Evolutionary conservation across 768 basidiomycete species (phyloP), one percentile per base, ranked within the genome.

Genomic region (Suillus decipiens): DNA sequence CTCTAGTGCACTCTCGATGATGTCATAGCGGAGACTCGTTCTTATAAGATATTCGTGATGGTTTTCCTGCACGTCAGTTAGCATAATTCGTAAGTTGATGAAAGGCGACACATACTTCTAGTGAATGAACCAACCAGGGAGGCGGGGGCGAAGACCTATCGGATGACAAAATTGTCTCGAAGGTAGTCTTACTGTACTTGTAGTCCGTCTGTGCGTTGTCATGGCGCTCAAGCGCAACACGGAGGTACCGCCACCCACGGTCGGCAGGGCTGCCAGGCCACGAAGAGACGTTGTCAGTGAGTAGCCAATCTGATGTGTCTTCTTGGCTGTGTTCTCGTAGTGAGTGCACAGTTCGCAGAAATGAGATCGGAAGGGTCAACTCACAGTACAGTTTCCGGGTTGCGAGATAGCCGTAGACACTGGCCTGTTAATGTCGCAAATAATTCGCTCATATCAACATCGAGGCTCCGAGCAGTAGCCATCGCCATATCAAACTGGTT

Each of bases 211-310:
- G 83, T 22, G 79, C 69, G 12, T 80, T 80, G 71, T 99, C 96
- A 68, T 97, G 85, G 55, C 89, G 86, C 62, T 89, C 85, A 64
- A 98, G 80, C 22, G 89, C 84, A 67, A 87, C 82, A 66, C 93
- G 90, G 51, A 99, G 83, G 73, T 95, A 95, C 70, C 90, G 84
- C 92, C 95, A 95, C 5, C 89, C 94, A 65, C 91, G 85, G 66
- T 92, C 89, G 41, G 87, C 83, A 19, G 88, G 80, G 7, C 90
- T 84, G 5, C 96, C 96, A 22, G 90, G 84, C 89, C 96, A 96
- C 0, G 90, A 89, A 2, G 87, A 82, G 11, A 92, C 83, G 63
- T 88, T 86, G 70, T 94, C 92, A 22, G 88, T 88, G 42, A 92
- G 79, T 39, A 98, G 80, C 95, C 96, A 98, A 66, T 89, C 87